A percentile compares a stretch with the other conserved stretches of the same genome.
phyloP scores from a whole-genome alignment of 495 filamentous ascomycete species.

The Hypoxylon lienhwacheense region DNA sequence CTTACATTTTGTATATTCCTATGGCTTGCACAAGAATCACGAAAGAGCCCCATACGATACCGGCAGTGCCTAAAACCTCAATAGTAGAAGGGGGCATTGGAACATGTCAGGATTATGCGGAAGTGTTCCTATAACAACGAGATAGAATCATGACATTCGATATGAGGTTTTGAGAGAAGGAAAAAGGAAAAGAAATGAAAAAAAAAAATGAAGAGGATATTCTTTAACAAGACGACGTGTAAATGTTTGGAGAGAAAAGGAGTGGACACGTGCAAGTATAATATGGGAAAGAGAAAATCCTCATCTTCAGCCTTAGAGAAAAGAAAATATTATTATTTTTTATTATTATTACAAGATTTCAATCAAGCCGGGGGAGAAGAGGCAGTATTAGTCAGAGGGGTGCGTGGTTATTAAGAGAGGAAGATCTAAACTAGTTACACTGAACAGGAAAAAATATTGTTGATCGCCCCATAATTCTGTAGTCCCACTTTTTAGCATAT shows the following conservation, averaged over 20 bases:
- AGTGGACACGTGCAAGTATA: no score
- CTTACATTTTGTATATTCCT: slow-evolving; percentile 57
- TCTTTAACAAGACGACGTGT: neutral
- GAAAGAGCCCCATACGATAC: slow-evolving; percentile 52
- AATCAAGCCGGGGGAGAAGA: slow-evolving; percentile 40
- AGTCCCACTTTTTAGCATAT: no score
- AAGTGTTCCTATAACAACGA: neutral
- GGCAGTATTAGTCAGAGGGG: no score
- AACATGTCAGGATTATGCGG: slow-evolving; percentile 26
- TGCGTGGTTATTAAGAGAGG: no score
- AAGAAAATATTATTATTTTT: neutral
- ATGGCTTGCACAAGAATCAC: slow-evolving; percentile 54
- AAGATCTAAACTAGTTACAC: no score
- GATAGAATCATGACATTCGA: no score
- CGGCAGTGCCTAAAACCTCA: slow-evolving; percentile 49
- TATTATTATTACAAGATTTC: neutral
- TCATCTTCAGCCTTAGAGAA: slow-evolving; percentile 27
- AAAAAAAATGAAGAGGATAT: neutral
- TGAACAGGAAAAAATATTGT: no score
- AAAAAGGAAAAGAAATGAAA: neutral
- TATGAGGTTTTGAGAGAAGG: no score
- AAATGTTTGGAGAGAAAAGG: slow-evolving; percentile 19
- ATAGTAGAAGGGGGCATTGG: slow-evolving; percentile 43
- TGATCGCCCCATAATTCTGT: no score
- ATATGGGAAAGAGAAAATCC: slow-evolving; percentile 36